Evolutionary conservation across 129 eudicot species (phyloP), one percentile per base, ranked within the genome.

Genomic region (Smallanthus sonchifolius): DNA sequence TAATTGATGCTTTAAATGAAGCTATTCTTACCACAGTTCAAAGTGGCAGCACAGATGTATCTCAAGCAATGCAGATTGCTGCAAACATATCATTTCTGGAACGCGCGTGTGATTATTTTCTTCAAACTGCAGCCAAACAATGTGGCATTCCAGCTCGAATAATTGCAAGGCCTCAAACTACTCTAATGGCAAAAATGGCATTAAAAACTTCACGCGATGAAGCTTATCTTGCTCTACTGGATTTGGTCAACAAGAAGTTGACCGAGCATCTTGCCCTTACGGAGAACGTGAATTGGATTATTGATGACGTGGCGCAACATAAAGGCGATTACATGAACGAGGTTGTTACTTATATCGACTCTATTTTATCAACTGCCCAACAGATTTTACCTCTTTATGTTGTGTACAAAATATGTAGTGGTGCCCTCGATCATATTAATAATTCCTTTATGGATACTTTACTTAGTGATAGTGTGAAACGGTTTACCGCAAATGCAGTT

Each of bases 21-120:
- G 82, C 37, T 65, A 77, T 94, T 71, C 93, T 90, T 10, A 64
- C 69, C 47, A 81, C 69, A 36, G 86, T 90, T 43, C 82, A 89
- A 48, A 83, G 86, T 51, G 69, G 89, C 36, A 72, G 63, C 30
- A 79, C 80, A 0, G 88, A 89, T 11, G 98, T 86, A 4, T 82
- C 98, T 69, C 92, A 88, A 45, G 98, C 97, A 14, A 93, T 93
- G 96, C 98, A 93, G 70, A 84, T 93, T 72, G 89, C 96, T 65
- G 97, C 96, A 7, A 94, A 94, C 62, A 72, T 89, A 39, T 67
- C 87, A 10, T 83, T 86, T 79, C 71, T 94, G 0, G 98, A 94
- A 76, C 80, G 77, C 66, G 96, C 98, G 28, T 94, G 96, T 74
- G 98, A 90, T 80, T 90, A 79, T 82, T 94, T 94, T 36, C 86